Conservation (phyloP, 768 basidiomycete genomes). For the Lyophyllum semitale region DNA sequence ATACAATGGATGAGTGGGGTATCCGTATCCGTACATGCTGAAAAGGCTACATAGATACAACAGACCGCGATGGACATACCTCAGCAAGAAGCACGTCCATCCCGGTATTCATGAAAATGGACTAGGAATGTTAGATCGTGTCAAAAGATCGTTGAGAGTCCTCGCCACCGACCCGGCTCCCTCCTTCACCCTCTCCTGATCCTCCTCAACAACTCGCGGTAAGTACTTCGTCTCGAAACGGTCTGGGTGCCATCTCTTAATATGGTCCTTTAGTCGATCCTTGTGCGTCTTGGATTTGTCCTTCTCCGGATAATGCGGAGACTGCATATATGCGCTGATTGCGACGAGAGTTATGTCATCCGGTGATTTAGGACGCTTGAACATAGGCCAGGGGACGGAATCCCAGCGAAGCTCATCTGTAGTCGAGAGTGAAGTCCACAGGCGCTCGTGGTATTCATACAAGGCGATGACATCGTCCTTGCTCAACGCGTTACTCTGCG, state of each 20-base stretch:
- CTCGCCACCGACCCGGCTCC: conserved; percentile 76
- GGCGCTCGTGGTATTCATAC: conserved; percentile 62
- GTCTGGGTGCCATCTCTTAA: conserved; percentile 82
- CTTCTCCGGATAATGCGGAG: conserved; percentile 51
- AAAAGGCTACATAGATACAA: conserved; percentile 23
- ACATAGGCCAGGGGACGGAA: conserved; percentile 76
- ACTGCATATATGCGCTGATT: conserved; percentile 64
- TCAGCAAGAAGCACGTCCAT: conserved; percentile 8
- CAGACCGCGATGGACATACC: conserved; percentile 14
- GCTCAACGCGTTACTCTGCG: conserved; percentile 49
- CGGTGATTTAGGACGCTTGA: conserved; percentile 53
- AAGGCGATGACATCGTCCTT: conserved; percentile 58
- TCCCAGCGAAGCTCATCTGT: conserved; percentile 56
- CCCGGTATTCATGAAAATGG: conserved; percentile 29
- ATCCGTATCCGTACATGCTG: conserved; percentile 28
- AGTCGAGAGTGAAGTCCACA: conserved; percentile 52
- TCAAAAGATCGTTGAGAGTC: conserved; percentile 70
- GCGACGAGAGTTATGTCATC: conserved; percentile 62
- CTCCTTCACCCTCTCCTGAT: conserved; percentile 66
- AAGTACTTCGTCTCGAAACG: conserved; percentile 74
- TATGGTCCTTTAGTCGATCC: conserved; percentile 75
- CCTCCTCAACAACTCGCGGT: conserved; percentile 60
- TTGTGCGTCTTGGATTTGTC: conserved; percentile 56
- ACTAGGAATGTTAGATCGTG: conserved; percentile 44
- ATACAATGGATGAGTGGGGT: conserved; percentile 30